Base-by-base conservation (phyloP, 2,329 filamentous ascomycete species). In the Nectriaceae sp. region DNA sequence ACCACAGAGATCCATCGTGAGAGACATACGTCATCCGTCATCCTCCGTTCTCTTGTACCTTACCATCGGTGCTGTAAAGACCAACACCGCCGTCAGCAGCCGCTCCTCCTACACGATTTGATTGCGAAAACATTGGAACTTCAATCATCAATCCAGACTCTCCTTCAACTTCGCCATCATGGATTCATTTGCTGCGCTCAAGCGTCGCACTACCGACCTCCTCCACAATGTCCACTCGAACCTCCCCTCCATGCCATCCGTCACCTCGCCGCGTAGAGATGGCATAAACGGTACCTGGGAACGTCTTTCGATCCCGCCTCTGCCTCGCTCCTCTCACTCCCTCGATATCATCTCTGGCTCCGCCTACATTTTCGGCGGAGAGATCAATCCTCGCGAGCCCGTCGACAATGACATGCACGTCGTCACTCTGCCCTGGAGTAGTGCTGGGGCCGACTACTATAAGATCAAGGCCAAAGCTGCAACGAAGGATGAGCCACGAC, bases 281-380 rank as follows among this genome's bases (percentile, higher is more conserved):
- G 63, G 65, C 38, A 72, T 82, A 57, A 80, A 76, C 56, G 83
- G 76, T 29, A 84, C 81, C 42, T 86, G 83, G 83, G 75, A 84
- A 61, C 79, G 77, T 57, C 74, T 87, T 59, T 64, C 75, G 35
- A 63, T 80, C 26, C 76, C 79, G 3, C 56, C 74, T 1, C 75
- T 91, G 6, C 82, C 83, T 33, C 84, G 89, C 45, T 93, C 89
- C 2, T 91, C 89, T 1, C 89, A 94, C 63, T 79, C 82, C 3
- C 66, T 91, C 57, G 79, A 88, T 37, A 77, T 86, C 39, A 65
- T 85, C 40, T 71, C 71, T 26, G 71, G 76, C 21, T 71, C 71
- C 33, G 78, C 79, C 36, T 87, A 83, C 67, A 76, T 95, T 60
- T 95, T 91, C 63, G 90, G 90, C 50, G 90, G 90, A 56, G 89